Evolutionary conservation across 345 rosid species (phyloP).

Genomic region (Lumnitzera littorea): DNA sequence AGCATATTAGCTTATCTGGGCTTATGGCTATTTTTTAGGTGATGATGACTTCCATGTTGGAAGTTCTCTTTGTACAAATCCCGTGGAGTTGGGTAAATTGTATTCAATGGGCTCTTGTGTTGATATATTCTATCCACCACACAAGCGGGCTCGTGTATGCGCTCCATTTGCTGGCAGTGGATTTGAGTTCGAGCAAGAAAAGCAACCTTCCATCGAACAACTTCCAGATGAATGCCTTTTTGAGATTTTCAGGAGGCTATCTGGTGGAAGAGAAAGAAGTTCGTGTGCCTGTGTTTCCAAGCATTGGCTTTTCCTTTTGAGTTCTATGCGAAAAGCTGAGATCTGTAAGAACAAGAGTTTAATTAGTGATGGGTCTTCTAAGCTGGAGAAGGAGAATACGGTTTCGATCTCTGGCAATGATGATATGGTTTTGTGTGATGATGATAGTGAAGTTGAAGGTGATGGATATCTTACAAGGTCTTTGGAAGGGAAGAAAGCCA

Average conservation of each 20-base stretch:
- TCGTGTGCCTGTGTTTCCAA: slow-evolving; percentile 59
- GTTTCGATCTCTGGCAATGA: slow-evolving; percentile 23
- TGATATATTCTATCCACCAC: slow-evolving; percentile 44
- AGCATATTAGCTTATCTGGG: background rate
- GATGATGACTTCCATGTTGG: slow-evolving; percentile 55
- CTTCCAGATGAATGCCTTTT: slow-evolving; percentile 80
- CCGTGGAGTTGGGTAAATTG: slow-evolving; percentile 31
- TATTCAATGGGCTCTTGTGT: slow-evolving; percentile 32
- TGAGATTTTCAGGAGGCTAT: slow-evolving; percentile 58
- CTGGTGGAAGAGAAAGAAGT: slow-evolving; percentile 45
- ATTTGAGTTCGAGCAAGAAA: slow-evolving; percentile 18
- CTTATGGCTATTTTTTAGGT: slow-evolving; percentile 32
- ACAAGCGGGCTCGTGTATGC: slow-evolving; percentile 56
- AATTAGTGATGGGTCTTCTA: slow-evolving; percentile 6
- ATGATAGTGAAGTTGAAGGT: slow-evolving; percentile 21
- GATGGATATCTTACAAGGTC: slow-evolving; percentile 59
- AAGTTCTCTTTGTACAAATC: slow-evolving; percentile 32
- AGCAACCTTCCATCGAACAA: slow-evolving; percentile 39
- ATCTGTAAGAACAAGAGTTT: slow-evolving; percentile 10
- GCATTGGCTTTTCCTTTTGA: slow-evolving; percentile 54
- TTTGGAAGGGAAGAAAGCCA: slow-evolving; percentile 70
- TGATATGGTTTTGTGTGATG: slow-evolving; percentile 24
- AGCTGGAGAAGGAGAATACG: slow-evolving; percentile 9
- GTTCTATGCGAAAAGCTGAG: slow-evolving; percentile 47
- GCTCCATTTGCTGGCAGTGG: slow-evolving; percentile 22